A percentile compares a stretch with the other conserved stretches of the same genome.
Conservation (phyloP, 1,139 yeast genomes). For the Diutina catenulata region DNA sequence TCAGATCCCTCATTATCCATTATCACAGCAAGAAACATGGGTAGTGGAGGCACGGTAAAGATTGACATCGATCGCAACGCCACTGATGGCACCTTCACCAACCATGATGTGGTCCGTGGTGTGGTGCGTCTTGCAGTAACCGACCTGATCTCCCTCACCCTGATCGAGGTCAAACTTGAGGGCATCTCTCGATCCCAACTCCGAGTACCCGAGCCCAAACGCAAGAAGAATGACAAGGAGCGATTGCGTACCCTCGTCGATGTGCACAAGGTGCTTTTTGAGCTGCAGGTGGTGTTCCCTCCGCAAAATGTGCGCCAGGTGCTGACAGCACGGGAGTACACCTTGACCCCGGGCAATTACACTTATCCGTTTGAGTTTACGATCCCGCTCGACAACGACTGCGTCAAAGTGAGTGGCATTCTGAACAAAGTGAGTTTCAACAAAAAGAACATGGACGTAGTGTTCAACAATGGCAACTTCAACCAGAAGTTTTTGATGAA, state of each 20-base stretch:
- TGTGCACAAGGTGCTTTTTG: constrained; percentile 44
- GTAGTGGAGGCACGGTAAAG: constrained; percentile 12
- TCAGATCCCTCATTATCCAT: too few species aligned
- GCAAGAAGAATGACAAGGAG: constrained; percentile 10
- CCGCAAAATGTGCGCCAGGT: constrained; percentile 41
- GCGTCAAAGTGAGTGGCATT: constrained; percentile 33
- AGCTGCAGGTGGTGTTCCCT: constrained; percentile 47
- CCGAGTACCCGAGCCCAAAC: constrained; percentile 12
- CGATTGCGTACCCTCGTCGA: constrained; percentile 23
- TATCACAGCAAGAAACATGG: too few species aligned
- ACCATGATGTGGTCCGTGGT: constrained; percentile 40
- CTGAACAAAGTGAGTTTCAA: constrained; percentile 28
- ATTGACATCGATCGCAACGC: constrained; percentile 24
- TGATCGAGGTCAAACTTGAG: constrained; percentile 48
- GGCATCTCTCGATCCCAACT: constrained; percentile 38
- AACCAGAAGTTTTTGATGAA: constrained; percentile 12
- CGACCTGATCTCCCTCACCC: constrained; percentile 35
- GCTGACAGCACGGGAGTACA: constrained; percentile 39
- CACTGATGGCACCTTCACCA: constrained; percentile 38
- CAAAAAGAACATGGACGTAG: constrained; percentile 19
- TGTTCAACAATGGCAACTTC: constrained; percentile 26
- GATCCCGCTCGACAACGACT: constrained; percentile 38
- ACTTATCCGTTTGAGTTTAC: constrained; percentile 44
- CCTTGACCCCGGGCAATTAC: constrained; percentile 50
- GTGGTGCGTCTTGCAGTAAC: constrained; percentile 30